Conservation (phyloP, 1,139 yeast genomes). For the Kazachstania sp. region DNA sequence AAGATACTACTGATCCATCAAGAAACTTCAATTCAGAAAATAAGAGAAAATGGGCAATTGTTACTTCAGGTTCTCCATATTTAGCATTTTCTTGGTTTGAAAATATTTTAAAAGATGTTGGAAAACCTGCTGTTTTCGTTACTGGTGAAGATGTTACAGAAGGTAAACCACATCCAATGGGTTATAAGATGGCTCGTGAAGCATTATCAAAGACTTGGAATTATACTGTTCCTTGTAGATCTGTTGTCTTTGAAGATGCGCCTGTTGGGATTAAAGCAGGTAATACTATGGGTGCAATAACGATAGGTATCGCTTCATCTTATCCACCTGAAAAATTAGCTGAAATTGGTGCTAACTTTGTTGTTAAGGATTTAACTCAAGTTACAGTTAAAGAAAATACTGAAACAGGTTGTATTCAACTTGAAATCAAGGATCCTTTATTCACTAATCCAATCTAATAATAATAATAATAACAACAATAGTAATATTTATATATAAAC, state of each 20-base stretch:
- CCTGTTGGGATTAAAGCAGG: slow-evolving; percentile 78
- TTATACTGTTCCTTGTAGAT: slow-evolving; percentile 33
- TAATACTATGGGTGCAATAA: slow-evolving; percentile 65
- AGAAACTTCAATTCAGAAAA: slow-evolving; percentile 21
- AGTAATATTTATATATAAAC: too few species aligned
- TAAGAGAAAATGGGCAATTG: slow-evolving; percentile 56
- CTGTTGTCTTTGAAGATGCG: slow-evolving; percentile 76
- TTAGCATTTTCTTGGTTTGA: slow-evolving; percentile 45
- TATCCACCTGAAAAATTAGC: slow-evolving; percentile 53
- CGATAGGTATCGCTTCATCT: slow-evolving; percentile 68
- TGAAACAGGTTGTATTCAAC: slow-evolving; percentile 13
- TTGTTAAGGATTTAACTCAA: slow-evolving; percentile 52
- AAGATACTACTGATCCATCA: slow-evolving; percentile 18
- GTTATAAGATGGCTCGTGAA: slow-evolving; percentile 40
- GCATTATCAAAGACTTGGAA: slow-evolving; percentile 49
- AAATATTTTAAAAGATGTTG: slow-evolving; percentile 48
- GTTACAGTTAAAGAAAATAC: slow-evolving; percentile 31
- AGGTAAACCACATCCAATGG: slow-evolving; percentile 76
- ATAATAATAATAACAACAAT: too few species aligned
- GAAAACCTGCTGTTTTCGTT: slow-evolving; percentile 56
- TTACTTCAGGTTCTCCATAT: slow-evolving; percentile 65
- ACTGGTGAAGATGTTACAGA: slow-evolving; percentile 62
- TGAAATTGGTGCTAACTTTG: slow-evolving; percentile 66
- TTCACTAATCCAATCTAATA: neutral
- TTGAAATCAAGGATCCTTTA: slow-evolving; percentile 18